Evolutionary conservation across 2,329 filamentous ascomycete species (phyloP).

Genomic region (Fusarium buharicum): DNA sequence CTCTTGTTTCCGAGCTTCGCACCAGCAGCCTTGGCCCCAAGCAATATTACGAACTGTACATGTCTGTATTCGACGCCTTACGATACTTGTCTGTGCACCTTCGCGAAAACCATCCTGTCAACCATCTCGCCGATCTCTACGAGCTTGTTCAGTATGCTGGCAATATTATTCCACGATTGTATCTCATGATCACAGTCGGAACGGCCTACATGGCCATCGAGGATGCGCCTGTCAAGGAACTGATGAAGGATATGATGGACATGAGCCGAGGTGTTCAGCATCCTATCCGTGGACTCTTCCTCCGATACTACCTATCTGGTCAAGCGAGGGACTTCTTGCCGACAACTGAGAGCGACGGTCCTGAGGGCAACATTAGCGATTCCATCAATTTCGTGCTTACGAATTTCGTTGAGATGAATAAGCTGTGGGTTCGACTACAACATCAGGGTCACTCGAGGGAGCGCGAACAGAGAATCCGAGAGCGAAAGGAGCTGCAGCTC

Average conservation of each 20-base stretch:
- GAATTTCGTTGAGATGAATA: slow-evolving; percentile 99
- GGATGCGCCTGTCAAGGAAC: slow-evolving; percentile 98
- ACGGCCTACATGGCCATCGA: slow-evolving; percentile 99
- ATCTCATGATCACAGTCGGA: slow-evolving; percentile 99
- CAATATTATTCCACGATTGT: slow-evolving; percentile 95
- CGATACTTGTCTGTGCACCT: slow-evolving; percentile 96
- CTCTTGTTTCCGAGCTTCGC: slow-evolving; percentile 95
- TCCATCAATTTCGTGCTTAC: slow-evolving; percentile 98
- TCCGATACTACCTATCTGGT: slow-evolving; percentile 95
- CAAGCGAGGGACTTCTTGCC: slow-evolving; percentile 93
- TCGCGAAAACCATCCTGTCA: slow-evolving; percentile 95
- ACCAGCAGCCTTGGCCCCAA: slow-evolving; percentile 98
- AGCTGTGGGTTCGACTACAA: slow-evolving; percentile 96
- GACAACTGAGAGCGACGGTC: slow-evolving; percentile 83
- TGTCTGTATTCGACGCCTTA: slow-evolving; percentile 97
- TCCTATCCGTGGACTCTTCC: slow-evolving; percentile 91
- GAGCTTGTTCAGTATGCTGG: slow-evolving; percentile 98
- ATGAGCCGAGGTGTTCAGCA: slow-evolving; percentile 99
- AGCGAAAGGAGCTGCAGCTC: slow-evolving; percentile 93
- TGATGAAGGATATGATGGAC: slow-evolving; percentile 99
- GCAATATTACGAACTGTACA: slow-evolving; percentile 99
- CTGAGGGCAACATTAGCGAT: slow-evolving; percentile 94
- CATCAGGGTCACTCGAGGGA: slow-evolving; percentile 98
- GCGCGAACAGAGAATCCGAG: slow-evolving; percentile 90
- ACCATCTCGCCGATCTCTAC: slow-evolving; percentile 97